Evolutionary conservation across 1,284 basidiomycete species (phyloP), one percentile per base, ranked within the genome.

Genomic region (Cryptococcus sp.): DNA sequence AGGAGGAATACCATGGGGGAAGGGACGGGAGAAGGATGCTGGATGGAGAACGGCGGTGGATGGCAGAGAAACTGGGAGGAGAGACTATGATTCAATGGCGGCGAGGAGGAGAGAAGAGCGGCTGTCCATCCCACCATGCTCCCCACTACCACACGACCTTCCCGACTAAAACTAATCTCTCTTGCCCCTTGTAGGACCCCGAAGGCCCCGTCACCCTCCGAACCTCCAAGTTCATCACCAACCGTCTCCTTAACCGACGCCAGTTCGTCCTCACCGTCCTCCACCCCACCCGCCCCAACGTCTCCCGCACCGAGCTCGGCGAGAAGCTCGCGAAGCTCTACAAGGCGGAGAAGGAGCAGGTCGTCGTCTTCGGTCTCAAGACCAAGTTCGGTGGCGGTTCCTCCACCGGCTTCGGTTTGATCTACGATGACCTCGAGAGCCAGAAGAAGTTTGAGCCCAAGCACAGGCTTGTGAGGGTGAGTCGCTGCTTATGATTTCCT

Each of bases 221-320:
- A 74, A 98, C 96, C 59, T 89, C 95, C 80, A 98, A 99, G 84
- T 98, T 98, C 85, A 91, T 98, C 80, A 97, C 94, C 74, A 98
- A 99, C 87, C 91, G 93, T 68, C 88, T 98, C 67, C 84, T 99
- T 60, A 88, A 91, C 75, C 89, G 96, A 73, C 82, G 80, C 75
- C 82, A 83, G 82, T 93, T 95, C 75, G 85, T 97, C 70, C 82
- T 97, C 63, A 95, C 97, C 73, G 85, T 98, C 74, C 87, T 98
- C 70, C 96, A 99, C 82, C 95, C 96, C 38, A 88, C 87, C 57
- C 91, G 94, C 62, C 80, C 96, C 64, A 98, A 96, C 79, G 90
- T 98, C 76, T 89, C 95, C 75, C 93, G 91, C 81, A 80, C 84
- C 56, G 95, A 98, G 76, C 85, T 99, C 71, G 83, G 86, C 57